These are phyloP conservation scores for Discostella stelligeroides DNA, from an alignment of 108 stramenopile genomes.

Conservation along the genomic window DNA sequence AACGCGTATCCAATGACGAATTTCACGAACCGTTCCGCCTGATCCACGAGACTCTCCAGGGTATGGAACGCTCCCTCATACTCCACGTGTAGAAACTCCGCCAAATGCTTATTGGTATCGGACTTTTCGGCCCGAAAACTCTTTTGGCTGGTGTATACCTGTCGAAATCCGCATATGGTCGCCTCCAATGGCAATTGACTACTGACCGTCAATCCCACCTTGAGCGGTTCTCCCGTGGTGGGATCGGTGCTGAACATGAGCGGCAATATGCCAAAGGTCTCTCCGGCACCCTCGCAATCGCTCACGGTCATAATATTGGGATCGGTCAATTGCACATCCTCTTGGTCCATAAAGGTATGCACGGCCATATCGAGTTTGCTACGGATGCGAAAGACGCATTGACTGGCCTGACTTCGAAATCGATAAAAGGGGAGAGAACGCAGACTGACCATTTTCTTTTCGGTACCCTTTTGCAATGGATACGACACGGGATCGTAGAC, in stretches of 20 bases:
- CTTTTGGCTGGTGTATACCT: conserved; percentile 96
- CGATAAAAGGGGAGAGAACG: conserved; percentile 58
- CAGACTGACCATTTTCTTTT: conserved; percentile 62
- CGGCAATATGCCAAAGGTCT: conserved; percentile 85
- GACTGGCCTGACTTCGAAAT: conserved; percentile 61
- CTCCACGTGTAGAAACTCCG: conserved; percentile 97
- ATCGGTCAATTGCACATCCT: conserved; percentile 61
- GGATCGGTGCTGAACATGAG: conserved; percentile 65
- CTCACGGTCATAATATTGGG: conserved; percentile 80
- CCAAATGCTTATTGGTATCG: conserved; percentile 92
- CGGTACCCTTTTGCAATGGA: conserved; percentile 68
- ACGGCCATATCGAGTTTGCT: conserved; percentile 63
- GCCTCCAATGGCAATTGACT: conserved; percentile 95
- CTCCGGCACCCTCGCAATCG: conserved; percentile 98
- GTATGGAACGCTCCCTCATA: conserved; percentile 91
- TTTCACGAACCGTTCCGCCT: conserved; percentile 95
- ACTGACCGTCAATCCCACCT: conserved; percentile 87
- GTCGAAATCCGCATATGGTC: conserved; percentile 85
- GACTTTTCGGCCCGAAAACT: conserved; percentile 96
- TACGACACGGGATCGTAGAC: conserved; percentile 60
- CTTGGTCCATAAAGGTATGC: conserved; percentile 69
- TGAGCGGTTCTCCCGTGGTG: conserved; percentile 48
- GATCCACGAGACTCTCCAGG: conserved; percentile 80
- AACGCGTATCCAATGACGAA: conserved; percentile 89
- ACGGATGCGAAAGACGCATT: conserved; percentile 64